These are phyloP conservation scores for Stephania japonica DNA, from an alignment of 164 flowering plant genomes.

Conservation along the genomic window DNA sequence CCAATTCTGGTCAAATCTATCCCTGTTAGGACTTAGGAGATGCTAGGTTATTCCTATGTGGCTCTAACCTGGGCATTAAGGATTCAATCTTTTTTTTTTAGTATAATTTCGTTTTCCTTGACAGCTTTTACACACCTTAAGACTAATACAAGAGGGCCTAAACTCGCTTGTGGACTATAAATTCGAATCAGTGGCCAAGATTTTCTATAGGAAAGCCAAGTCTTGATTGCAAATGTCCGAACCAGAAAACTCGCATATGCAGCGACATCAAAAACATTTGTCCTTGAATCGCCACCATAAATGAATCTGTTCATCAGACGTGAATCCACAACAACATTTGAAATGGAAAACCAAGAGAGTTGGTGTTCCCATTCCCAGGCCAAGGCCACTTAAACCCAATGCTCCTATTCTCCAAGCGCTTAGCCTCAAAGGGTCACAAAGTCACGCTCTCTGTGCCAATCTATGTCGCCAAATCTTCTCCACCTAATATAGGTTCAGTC, in stretches of 20 bases:
- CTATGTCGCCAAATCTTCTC: not conserved
- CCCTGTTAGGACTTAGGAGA: no score
- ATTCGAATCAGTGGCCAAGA: not conserved
- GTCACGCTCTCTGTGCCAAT: not conserved
- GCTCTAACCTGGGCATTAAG: no score
- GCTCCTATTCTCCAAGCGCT: slow-evolving; percentile 4
- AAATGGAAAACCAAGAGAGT: not conserved
- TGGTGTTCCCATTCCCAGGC: slow-evolving; percentile 3
- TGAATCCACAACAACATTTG: not conserved
- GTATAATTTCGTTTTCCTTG: no score
- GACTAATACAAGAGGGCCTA: no score
- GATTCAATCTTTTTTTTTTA: no score
- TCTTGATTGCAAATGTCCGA: not conserved
- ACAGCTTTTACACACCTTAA: no score
- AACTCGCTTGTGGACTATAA: no score
- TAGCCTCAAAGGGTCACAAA: slow-evolving; percentile 5
- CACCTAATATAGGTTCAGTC: slow-evolving; percentile 4
- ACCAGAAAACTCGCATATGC: not conserved
- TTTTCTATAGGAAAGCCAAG: not conserved
- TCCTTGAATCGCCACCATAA: not conserved
- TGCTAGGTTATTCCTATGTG: no score
- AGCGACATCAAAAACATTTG: not conserved
- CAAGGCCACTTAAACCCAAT: slow-evolving; percentile 11
- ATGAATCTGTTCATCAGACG: not conserved
- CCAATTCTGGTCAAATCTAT: no score